A percentile compares a stretch with the other conserved stretches of the same genome.
Evolutionary conservation across 2,329 filamentous ascomycete genomes (phyloP).

Genomic region (Aspergillus luchuensis): DNA sequence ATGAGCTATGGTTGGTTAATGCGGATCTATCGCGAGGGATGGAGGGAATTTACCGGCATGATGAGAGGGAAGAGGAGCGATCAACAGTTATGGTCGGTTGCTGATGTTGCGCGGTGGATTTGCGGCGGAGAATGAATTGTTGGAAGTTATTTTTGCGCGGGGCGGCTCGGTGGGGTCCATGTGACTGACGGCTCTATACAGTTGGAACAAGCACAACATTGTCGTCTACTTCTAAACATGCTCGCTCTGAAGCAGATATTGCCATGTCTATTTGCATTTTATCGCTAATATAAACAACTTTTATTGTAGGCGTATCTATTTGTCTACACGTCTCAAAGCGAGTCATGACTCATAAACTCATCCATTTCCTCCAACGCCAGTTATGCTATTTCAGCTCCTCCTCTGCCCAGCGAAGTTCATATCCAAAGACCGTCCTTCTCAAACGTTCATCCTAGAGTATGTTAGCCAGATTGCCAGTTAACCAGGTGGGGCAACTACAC

Average conservation of each 20-base stretch:
- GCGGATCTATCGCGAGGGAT: not conserved
- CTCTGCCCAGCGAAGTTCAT: slow-evolving; percentile 66
- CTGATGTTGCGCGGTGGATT: slow-evolving; percentile 10
- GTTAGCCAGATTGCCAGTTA: slow-evolving; percentile 17
- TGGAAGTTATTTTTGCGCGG: slow-evolving; percentile 13
- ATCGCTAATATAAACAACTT: no score
- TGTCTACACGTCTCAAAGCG: no score
- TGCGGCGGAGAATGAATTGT: not conserved
- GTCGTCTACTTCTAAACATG: no score
- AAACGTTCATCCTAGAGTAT: slow-evolving; percentile 67
- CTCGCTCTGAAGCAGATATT: no score
- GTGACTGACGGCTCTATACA: not conserved
- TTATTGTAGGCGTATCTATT: no score
- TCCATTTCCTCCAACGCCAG: not conserved
- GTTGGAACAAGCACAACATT: no score
- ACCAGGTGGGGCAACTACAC: slow-evolving; percentile 25
- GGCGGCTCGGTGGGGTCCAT: slow-evolving; percentile 12
- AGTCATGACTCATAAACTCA: no score
- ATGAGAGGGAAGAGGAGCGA: slow-evolving; percentile 14
- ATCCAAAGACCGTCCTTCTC: slow-evolving; percentile 80
- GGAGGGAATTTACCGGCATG: slow-evolving; percentile 30
- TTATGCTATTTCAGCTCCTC: slow-evolving; percentile 29
- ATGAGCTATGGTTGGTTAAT: slow-evolving; percentile 52
- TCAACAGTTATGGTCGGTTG: slow-evolving; percentile 18
- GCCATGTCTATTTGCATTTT: no score